Evolutionary conservation across 345 rosid genomes (phyloP).

Genomic region (Brassica nigra): DNA sequence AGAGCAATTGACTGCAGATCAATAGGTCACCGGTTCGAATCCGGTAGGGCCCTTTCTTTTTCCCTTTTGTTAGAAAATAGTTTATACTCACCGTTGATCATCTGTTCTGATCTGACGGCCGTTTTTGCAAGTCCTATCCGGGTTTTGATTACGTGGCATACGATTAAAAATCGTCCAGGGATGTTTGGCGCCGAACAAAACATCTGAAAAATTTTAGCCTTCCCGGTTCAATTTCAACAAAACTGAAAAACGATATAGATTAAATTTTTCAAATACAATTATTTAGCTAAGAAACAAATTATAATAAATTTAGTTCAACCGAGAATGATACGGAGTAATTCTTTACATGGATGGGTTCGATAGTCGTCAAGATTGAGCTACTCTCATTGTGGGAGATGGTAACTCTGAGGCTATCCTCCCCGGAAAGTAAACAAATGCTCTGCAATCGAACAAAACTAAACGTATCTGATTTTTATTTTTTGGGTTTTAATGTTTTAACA

Average conservation of each 20-base stretch:
- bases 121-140: neutral
- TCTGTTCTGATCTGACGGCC: neutral
- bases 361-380: no score
- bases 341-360: no score
- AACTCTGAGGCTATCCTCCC: no score
- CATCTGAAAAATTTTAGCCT: neutral
- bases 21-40: constrained; percentile 63
- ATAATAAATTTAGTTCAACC: neutral
- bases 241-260: neutral
- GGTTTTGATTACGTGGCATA: neutral
- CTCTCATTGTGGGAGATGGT: no score
- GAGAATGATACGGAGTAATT: neutral
- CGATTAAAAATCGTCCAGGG: neutral
- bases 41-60: constrained; percentile 43
- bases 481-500: no score
- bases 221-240: constrained; percentile 1
- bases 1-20: constrained; percentile 79
- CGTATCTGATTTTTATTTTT: no score
- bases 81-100: neutral
- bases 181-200: neutral
- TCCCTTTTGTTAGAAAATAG: neutral
- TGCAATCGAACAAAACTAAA: no score
- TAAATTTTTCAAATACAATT: neutral
- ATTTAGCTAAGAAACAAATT: neutral
- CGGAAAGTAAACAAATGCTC: no score